phyloP scores from a whole-genome alignment of 1,139 yeast species.

The Candida mesenterica region DNA sequence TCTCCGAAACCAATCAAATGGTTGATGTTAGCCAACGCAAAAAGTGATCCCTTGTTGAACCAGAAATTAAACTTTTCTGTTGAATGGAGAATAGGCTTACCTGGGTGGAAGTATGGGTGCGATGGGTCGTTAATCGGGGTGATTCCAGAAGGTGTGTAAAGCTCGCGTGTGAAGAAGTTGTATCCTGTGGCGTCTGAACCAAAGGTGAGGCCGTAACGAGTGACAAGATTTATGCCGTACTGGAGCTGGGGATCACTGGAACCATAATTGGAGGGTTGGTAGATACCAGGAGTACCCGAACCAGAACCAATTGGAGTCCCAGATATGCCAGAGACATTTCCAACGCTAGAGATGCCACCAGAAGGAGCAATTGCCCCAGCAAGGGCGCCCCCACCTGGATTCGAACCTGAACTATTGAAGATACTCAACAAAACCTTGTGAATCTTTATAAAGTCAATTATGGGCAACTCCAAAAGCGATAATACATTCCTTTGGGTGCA shows the following conservation, averaged over 20 bases:
- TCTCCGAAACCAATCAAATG: constrained; percentile 78
- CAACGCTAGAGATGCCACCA: neutral
- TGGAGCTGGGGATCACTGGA: constrained; percentile 38
- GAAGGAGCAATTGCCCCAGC: neutral
- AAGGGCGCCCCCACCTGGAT: too few relatives aligned
- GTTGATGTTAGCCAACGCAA: constrained; percentile 72
- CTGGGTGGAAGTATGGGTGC: constrained; percentile 31
- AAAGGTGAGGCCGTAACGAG: constrained; percentile 67
- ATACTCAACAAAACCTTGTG: constrained; percentile 59
- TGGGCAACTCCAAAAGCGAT: constrained; percentile 56
- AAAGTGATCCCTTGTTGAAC: constrained; percentile 71
- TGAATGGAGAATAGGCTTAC: constrained; percentile 25
- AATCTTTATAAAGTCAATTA: constrained; percentile 63
- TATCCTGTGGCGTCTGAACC: constrained; percentile 68
- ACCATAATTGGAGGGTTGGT: constrained; percentile 1
- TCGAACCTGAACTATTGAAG: constrained; percentile 25
- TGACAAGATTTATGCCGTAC: constrained; percentile 61
- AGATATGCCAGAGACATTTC: neutral
- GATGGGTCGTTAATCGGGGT: constrained; percentile 28
- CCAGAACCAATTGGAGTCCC: too few relatives aligned
- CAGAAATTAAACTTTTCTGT: constrained; percentile 66
- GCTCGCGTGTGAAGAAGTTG: constrained; percentile 57
- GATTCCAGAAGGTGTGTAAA: constrained; percentile 39
- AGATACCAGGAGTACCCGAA: too few relatives aligned
- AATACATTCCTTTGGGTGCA: constrained; percentile 68